A percentile compares a stretch with the other conserved stretches of the same genome.
phyloP scores from a whole-genome alignment of 345 rosid genomes.

The Balakata baccata region DNA sequence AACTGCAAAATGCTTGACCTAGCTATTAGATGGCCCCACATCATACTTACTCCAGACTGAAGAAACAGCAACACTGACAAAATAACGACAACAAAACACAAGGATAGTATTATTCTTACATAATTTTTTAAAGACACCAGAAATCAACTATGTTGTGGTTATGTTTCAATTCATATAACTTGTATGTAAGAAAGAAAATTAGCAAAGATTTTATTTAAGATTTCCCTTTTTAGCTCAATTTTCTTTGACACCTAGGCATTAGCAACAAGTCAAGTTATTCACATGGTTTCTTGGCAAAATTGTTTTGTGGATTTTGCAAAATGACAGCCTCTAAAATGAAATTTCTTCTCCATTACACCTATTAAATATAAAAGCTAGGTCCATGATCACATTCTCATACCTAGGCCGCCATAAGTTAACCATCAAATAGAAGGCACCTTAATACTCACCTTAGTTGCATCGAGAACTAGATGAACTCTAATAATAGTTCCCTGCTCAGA shows the following conservation, averaged over 20 bases:
- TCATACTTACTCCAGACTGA: neutral
- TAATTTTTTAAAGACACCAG: neutral
- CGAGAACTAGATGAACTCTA: conserved; percentile 76
- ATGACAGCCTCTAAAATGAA: neutral
- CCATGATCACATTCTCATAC: neutral
- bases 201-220: neutral
- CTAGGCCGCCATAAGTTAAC: conserved; percentile 9
- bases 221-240: neutral
- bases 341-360: neutral
- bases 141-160: neutral
- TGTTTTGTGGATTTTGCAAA: neutral
- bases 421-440: conserved; percentile 2
- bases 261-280: too few species aligned
- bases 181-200: neutral
- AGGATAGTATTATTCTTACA: neutral
- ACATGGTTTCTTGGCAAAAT: neutral
- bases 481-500: conserved; percentile 92
- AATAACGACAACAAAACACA: neutral
- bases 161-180: neutral
- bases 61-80: neutral
- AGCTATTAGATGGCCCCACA: neutral
- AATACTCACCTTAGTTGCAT: conserved; percentile 73
- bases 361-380: neutral
- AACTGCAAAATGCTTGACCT: neutral
- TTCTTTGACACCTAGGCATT: neutral